phyloP scores from a whole-genome alignment of 106 monocot species.

The Dactylorhiza incarnata region DNA sequence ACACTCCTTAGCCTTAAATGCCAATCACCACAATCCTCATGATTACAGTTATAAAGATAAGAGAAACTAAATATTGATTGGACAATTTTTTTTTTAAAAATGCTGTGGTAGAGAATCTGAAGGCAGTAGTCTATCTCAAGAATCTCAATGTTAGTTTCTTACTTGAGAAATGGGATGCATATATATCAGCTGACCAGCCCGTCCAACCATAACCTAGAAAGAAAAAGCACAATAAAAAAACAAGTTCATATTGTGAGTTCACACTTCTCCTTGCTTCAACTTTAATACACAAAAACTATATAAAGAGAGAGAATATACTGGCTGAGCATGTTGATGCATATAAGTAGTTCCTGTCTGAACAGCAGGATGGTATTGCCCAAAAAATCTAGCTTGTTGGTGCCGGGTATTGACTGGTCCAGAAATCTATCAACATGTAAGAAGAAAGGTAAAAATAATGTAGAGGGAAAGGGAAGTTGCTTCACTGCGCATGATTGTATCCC shows the following conservation, averaged over 20 bases:
- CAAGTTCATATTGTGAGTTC: neutral
- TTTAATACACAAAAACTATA: neutral
- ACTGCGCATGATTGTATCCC: neutral
- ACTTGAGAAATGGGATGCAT: constrained; percentile 48
- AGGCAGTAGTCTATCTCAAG: constrained; percentile 2
- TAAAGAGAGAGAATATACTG: constrained; percentile 20
- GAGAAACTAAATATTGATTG: neutral
- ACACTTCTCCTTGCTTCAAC: neutral
- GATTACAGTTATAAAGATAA: neutral
- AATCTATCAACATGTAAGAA: constrained; percentile 18
- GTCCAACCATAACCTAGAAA: constrained; percentile 36
- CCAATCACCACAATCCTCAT: neutral
- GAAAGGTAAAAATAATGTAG: neutral
- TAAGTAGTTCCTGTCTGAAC: constrained; percentile 31
- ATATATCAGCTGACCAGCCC: constrained; percentile 32
- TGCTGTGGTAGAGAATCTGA: constrained; percentile 1
- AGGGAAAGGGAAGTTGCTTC: neutral
- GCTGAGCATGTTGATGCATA: constrained; percentile 30
- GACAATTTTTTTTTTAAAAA: neutral
- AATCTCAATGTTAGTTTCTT: constrained; percentile 12
- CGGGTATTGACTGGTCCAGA: constrained; percentile 20
- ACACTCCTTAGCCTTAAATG: neutral
- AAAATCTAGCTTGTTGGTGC: constrained; percentile 26
- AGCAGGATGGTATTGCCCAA: constrained; percentile 24
- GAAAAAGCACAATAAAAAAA: neutral